Evolutionary conservation across 345 rosid species (phyloP), one percentile per base, ranked within the genome.

Genomic region (Arabis alpina): DNA sequence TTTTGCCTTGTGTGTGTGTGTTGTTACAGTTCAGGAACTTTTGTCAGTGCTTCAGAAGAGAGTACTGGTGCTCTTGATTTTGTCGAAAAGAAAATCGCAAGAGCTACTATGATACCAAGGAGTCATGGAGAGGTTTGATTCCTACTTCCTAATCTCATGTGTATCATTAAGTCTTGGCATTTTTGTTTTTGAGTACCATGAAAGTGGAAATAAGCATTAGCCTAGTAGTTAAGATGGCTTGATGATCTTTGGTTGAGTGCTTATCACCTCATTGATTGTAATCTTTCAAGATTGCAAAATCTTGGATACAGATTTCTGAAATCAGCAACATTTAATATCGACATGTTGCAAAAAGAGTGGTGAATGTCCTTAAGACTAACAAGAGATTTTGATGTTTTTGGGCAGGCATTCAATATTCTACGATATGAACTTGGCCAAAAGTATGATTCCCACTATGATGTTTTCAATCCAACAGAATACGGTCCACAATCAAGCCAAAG

Each of bases 391-490:
- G 23, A 48, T 61, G 37, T 25, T 76, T 66, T 36, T 77, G 71
- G 59, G 78, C 91, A 94, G 99, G 82, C 92, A 57, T 91, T 94
- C 87, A 91, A 91, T 76, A 66, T 94, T 54, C 68, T 94, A 85
- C 82, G 89, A 14, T 94, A 94, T 64, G 90, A 89, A 77, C 68
- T 86, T 49, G 97, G 97, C 10, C 96, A 94, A 76, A 91, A 82
- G 86, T 91, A 94, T 81, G 80, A 89, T 80, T 82, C 96, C 42
- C 99, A 94, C 66, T 91, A 85, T 50, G 99, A 94, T 71, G 91
- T 91, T 4, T 91, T 91, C 79, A 74, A 80, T 68, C 88, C 96
- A 27, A 72, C 84, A 9, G 95, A 94, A 69, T 94, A 89, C 44
- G 99, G 96, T 41, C 90, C 92, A 52, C 92, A 87, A 56, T 54